Percentiles rank a stretch among this genome's conserved stretches.
These are phyloP conservation scores for Buxus sempervirens DNA, from an alignment of 164 flowering plant species.

Conservation along the genomic window DNA sequence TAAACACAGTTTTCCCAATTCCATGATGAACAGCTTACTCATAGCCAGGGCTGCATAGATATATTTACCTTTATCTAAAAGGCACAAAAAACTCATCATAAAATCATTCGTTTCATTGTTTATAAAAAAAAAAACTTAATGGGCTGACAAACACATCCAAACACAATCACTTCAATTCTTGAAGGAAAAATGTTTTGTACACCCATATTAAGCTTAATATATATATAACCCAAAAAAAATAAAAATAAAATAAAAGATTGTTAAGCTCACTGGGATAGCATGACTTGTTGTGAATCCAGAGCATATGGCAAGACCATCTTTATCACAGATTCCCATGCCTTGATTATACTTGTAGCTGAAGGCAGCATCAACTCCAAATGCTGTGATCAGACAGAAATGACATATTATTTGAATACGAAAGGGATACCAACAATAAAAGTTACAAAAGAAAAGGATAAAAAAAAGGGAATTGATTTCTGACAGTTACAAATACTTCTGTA, in stretches of 20 bases:
- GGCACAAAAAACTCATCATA: too few relatives aligned
- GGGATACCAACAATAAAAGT: not conserved
- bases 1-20: too few relatives aligned
- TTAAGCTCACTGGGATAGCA: slow-evolving; percentile 69
- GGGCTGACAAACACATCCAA: too few relatives aligned
- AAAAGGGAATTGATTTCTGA: not conserved
- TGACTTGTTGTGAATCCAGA: slow-evolving; percentile 85
- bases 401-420: not conserved
- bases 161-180: not conserved
- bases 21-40: too few relatives aligned
- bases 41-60: too few relatives aligned
- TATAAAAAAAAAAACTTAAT: too few relatives aligned
- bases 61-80: too few relatives aligned
- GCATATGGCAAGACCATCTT: slow-evolving; percentile 80
- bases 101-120: too few relatives aligned
- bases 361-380: slow-evolving; percentile 96
- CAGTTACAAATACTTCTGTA: too few relatives aligned
- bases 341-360: slow-evolving; percentile 95
- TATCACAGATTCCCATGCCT: slow-evolving; percentile 65
- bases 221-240: too few relatives aligned
- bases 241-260: slow-evolving; percentile 2
- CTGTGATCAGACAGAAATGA: slow-evolving; percentile 36
- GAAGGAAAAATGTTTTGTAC: not conserved
- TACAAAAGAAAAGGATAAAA: not conserved
- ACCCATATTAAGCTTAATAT: not conserved